A percentile compares a stretch with the other conserved stretches of the same genome.
Evolutionary conservation across 495 filamentous ascomycete species (phyloP).

Genomic region (Penicillium silybi): DNA sequence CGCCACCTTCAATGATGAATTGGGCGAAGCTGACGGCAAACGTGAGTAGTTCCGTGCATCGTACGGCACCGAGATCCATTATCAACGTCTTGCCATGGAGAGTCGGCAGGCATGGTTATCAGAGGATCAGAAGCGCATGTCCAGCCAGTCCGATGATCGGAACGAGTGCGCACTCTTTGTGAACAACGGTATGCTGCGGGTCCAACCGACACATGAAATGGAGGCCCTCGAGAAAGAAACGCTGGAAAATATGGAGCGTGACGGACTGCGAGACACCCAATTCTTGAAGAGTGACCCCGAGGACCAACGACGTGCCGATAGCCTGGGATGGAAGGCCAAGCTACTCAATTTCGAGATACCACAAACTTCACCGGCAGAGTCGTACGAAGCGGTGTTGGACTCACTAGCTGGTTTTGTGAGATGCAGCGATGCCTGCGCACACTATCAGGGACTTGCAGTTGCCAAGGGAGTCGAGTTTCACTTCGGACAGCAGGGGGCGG

Average conservation of each 20-base stretch:
- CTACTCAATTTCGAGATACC: conserved; percentile 12
- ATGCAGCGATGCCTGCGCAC: conserved; percentile 14
- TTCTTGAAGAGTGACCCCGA: conserved; percentile 14
- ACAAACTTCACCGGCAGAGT: not conserved
- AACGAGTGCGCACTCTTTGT: conserved; percentile 8
- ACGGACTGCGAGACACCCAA: conserved; percentile 14
- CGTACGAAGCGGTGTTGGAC: conserved; percentile 14
- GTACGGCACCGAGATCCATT: conserved; percentile 15
- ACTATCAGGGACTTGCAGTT: conserved; percentile 12
- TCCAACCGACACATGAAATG: conserved; percentile 11
- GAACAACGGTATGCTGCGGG: conserved; percentile 12
- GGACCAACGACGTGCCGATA: conserved; percentile 11
- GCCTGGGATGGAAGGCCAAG: conserved; percentile 12
- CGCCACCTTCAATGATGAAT: not conserved
- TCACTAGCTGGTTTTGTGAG: conserved; percentile 15
- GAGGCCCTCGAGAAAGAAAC: conserved; percentile 11
- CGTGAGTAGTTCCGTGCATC: conserved; percentile 12
- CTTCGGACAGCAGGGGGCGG: conserved; percentile 8
- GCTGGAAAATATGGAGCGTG: conserved; percentile 13
- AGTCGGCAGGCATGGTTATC: conserved; percentile 9
- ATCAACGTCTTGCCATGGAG: conserved; percentile 17
- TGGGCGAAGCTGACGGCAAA: not conserved
- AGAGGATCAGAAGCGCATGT: conserved; percentile 12
- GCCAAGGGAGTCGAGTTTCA: conserved; percentile 11
- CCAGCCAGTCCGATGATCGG: not conserved